Evolutionary conservation across 2,329 filamentous ascomycete species (phyloP), one percentile per base, ranked within the genome.

Genomic region (Cladosporium sp.): DNA sequence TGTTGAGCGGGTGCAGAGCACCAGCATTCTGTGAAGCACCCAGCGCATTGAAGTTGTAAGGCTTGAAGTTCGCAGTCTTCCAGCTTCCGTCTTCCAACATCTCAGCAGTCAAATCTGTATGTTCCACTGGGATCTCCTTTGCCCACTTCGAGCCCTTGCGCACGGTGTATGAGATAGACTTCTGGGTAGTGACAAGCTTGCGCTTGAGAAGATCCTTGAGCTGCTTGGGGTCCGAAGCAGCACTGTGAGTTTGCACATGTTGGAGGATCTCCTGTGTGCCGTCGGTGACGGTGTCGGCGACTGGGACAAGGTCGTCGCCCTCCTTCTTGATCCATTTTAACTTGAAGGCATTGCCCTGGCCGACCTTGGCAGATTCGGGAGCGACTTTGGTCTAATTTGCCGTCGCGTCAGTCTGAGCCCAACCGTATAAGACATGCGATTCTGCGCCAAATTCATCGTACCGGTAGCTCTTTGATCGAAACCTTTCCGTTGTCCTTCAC

Each of bases 311-410:
- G 56, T 82, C 81, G 69, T 87, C 84, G 28, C 79, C 80, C 36
- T 83, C 81, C 75, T 89, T 89, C 77, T 87, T 88, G 67, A 89
- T 84, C 87, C 87, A 89, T 70, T 86, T 86, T 73, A 84, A 82
- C 79, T 86, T 96, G 83, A 98, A 97, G 36, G 94, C 94, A 81
- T 95, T 96, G 73, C 93, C 93, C 77, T 95, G 91, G n/a, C 95
- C 95, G 67, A 97, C 83, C 81, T 92, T 94, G 58, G 89, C 89
- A 57, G 82, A 88, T 78, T 91, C 91, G 78, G 91, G 88, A 64
- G 91, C 90, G 69, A 94, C 88, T 63, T 82, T 82, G 76, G 82
- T 82, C 79, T 89, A 67, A 39, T 39, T 25, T 65, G 49, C 21
- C 48, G 30, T 32, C 58, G 51, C 18, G 53, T 69, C 49, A 66